Percentiles rank a stretch among this genome's conserved stretches.
Conservation (phyloP, 164 flowering plant genomes). For the Cinnamomum chago region DNA sequence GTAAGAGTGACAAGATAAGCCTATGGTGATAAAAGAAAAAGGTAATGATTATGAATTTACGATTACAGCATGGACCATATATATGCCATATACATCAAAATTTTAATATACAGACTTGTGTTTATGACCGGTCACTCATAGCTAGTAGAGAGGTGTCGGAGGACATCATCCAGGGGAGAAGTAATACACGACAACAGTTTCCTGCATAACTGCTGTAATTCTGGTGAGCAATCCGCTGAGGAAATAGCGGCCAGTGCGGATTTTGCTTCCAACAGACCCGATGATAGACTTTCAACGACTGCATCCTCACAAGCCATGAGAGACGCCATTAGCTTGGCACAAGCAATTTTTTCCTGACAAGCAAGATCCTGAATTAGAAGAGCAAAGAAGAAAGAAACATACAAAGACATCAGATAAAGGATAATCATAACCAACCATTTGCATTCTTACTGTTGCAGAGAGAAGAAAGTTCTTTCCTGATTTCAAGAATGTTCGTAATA, state of each 20-base stretch:
- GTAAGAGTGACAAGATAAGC: no score
- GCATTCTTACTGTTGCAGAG: neutral
- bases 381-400: neutral
- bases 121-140: neutral
- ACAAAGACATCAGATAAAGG: neutral
- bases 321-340: constrained; percentile 67
- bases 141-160: neutral
- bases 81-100: no score
- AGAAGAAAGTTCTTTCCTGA: neutral
- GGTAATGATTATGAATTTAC: no score
- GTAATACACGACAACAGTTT: constrained; percentile 48
- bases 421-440: neutral
- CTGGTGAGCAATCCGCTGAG: constrained; percentile 37
- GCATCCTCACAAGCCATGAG: constrained; percentile 81
- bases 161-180: constrained; percentile 12
- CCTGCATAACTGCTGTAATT: constrained; percentile 44
- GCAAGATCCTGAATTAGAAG: no score
- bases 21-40: no score
- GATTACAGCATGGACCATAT: no score
- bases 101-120: neutral
- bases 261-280: constrained; percentile 58
- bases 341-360: constrained; percentile 65
- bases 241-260: constrained; percentile 39
- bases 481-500: neutral
- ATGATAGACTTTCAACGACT: constrained; percentile 49